phyloP scores from a whole-genome alignment of 2,329 filamentous ascomycete genomes.

The Hysterium pulicare region DNA sequence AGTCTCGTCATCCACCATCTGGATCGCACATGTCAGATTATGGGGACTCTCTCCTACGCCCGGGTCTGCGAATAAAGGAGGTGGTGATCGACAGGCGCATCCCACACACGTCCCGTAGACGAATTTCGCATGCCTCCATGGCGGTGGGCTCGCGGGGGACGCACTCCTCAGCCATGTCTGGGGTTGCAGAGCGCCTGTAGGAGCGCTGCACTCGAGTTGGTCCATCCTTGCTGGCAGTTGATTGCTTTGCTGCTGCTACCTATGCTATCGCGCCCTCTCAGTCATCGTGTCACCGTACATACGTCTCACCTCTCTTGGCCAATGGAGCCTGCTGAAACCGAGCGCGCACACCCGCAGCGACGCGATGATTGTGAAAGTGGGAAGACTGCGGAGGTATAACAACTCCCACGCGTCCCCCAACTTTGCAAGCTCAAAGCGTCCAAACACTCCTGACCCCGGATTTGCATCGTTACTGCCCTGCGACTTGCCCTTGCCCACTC shows the following conservation, averaged over 20 bases:
- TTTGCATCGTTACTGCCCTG: slow-evolving; percentile 5
- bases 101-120: neutral
- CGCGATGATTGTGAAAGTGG: slow-evolving; percentile 4
- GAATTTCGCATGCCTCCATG: too few species aligned
- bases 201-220: slow-evolving; percentile 4
- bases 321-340: slow-evolving; percentile 8
- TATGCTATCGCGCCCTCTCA: slow-evolving; percentile 1
- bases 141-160: neutral
- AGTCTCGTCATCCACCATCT: slow-evolving; percentile 8
- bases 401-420: slow-evolving; percentile 4
- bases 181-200: neutral
- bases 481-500: neutral
- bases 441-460: slow-evolving; percentile 7
- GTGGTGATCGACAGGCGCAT: slow-evolving; percentile 1
- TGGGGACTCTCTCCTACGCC: neutral
- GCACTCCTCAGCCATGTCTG: neutral
- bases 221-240: slow-evolving; percentile 5
- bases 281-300: slow-evolving; percentile 8
- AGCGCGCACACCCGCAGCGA: slow-evolving; percentile 4
- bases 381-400: slow-evolving; percentile 5
- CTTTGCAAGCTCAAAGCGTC: slow-evolving; percentile 1
- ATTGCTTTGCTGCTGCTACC: slow-evolving; percentile 5
- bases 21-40: slow-evolving; percentile 8
- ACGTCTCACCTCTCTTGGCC: slow-evolving; percentile 8
- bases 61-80: slow-evolving; percentile 3